Percentiles rank a stretch among this genome's conserved stretches.
Conservation (phyloP, 192 early-diverging fungal species). For the Entomortierella parvispora region DNA sequence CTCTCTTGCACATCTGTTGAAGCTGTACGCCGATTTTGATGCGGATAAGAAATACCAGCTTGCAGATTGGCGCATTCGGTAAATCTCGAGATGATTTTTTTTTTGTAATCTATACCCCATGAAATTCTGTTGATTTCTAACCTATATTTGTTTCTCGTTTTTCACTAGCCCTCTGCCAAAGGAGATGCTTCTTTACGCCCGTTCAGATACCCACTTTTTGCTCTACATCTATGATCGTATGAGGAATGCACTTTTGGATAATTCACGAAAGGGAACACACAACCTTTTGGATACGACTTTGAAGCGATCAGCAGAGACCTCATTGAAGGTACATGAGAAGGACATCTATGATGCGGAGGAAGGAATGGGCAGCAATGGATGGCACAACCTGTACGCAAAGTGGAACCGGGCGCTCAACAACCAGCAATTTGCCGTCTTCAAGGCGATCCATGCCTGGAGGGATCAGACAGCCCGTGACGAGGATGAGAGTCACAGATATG, state of each 20-base stretch:
- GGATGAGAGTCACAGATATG: conserved; percentile 90
- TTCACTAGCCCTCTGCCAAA: conserved; percentile 80
- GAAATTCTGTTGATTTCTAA: background rate
- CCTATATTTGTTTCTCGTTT: too few species aligned
- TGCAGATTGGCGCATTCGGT: conserved; percentile 97
- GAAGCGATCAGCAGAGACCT: conserved; percentile 73
- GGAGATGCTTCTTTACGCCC: conserved; percentile 94
- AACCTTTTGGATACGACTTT: conserved; percentile 74
- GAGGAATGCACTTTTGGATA: conserved; percentile 81
- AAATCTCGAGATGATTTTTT: conserved; percentile 7
- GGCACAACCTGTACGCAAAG: conserved; percentile 75
- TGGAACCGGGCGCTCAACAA: conserved; percentile 64
- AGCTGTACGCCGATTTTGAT: conserved; percentile 78
- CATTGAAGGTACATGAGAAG: conserved; percentile 80
- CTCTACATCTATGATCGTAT: conserved; percentile 95
- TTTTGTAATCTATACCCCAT: background rate
- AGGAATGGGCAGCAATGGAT: conserved; percentile 84
- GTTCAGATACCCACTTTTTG: conserved; percentile 95
- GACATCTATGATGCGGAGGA: conserved; percentile 83
- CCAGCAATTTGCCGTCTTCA: conserved; percentile 80
- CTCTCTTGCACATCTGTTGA: conserved; percentile 84
- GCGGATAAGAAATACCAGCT: conserved; percentile 96
- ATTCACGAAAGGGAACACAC: conserved; percentile 69
- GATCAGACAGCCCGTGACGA: conserved; percentile 91
- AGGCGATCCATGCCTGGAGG: conserved; percentile 92